Percentiles rank a stretch among this genome's conserved stretches.
Evolutionary conservation across 1,139 yeast species (phyloP).

Genomic region (Wickerhamiella infanticola): DNA sequence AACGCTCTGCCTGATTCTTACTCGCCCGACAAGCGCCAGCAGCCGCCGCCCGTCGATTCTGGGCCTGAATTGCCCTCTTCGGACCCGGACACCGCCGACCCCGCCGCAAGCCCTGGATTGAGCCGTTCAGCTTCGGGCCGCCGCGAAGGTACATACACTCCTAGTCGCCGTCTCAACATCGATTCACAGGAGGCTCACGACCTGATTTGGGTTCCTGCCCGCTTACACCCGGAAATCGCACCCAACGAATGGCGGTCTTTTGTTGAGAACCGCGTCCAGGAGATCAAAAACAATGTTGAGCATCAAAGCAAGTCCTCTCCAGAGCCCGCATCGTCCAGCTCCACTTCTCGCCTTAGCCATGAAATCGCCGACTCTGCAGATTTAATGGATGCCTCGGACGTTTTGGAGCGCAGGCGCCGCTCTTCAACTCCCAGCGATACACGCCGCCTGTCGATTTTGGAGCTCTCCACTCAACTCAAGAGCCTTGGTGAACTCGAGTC

Average conservation of each 20-base stretch:
- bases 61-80: not conserved
- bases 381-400: conserved; percentile 27
- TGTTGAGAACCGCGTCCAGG: conserved; percentile 66
- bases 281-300: conserved; percentile 32
- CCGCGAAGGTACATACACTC: not conserved
- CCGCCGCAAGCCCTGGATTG: not conserved
- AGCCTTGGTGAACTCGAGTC: conserved; percentile 23
- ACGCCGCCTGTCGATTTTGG: conserved; percentile 15
- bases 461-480: conserved; percentile 16
- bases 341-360: conserved; percentile 23
- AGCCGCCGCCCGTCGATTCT: not conserved
- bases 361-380: conserved; percentile 24
- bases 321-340: not conserved
- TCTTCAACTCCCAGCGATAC: conserved; percentile 9
- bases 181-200: conserved; percentile 10
- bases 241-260: conserved; percentile 81
- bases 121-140: not conserved
- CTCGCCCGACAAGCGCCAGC: conserved; percentile 1
- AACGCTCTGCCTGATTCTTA: not conserved
- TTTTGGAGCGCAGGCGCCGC: conserved; percentile 19
- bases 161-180: not conserved
- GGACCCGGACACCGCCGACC: not conserved
- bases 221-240: conserved; percentile 80
- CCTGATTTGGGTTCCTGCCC: conserved; percentile 85
- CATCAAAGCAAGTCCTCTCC: conserved; percentile 6